Percentiles rank a stretch among this genome's conserved stretches.
Evolutionary conservation across 1,284 basidiomycete species (phyloP).

Genomic region (Moesziomyces sp.): DNA sequence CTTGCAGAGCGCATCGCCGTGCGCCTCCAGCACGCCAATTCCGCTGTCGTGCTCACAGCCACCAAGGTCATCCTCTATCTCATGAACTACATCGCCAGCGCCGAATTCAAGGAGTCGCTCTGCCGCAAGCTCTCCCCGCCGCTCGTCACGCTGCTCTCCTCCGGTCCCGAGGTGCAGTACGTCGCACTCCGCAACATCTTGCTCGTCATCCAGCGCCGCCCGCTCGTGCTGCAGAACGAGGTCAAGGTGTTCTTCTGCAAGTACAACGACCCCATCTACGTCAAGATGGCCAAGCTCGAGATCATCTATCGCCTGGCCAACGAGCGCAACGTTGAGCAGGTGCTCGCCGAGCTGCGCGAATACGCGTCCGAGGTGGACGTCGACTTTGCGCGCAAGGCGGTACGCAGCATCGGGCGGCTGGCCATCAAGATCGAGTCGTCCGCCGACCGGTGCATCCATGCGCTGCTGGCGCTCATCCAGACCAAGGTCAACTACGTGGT

Average conservation of each 20-base stretch:
- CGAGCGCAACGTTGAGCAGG: constrained; percentile 88
- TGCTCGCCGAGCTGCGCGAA: constrained; percentile 94
- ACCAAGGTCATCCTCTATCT: constrained; percentile 95
- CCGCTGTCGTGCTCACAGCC: constrained; percentile 91
- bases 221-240: constrained; percentile 91
- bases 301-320: constrained; percentile 96
- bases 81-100: constrained; percentile 98
- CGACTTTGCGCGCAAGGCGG: constrained; percentile 97
- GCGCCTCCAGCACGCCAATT: constrained; percentile 90
- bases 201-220: constrained; percentile 92
- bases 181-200: constrained; percentile 96
- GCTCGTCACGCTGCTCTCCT: constrained; percentile 75
- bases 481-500: constrained; percentile 96
- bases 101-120: constrained; percentile 83
- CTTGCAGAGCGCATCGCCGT: constrained; percentile 93
- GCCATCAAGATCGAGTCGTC: constrained; percentile 95
- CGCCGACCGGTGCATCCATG: constrained; percentile 88
- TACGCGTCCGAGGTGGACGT: constrained; percentile 98
- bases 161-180: constrained; percentile 98
- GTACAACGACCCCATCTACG: constrained; percentile 99
- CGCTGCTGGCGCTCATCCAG: constrained; percentile 86
- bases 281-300: constrained; percentile 97
- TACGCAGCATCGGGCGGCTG: constrained; percentile 92
- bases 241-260: constrained; percentile 99
- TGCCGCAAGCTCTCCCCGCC: constrained; percentile 98